Evolutionary conservation across 495 filamentous ascomycete species (phyloP), one percentile per base, ranked within the genome.

Genomic region (Filosporella fistucella): DNA sequence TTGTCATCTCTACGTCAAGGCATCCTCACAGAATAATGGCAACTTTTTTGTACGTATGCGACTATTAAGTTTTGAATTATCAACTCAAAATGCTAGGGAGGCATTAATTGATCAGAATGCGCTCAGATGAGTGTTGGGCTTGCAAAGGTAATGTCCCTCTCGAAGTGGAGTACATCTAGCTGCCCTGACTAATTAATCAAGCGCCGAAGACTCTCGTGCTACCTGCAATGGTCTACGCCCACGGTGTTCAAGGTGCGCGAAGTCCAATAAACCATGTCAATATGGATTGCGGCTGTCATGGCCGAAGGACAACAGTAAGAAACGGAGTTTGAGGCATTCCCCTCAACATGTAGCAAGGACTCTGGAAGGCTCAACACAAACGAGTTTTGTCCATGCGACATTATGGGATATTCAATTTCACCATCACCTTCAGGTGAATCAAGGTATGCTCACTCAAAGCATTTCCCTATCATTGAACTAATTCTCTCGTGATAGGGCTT

Each of bases 211-310:
- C 47, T 51, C 47, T 32, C 44, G 52, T 21, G 37, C 42, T 21
- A 17, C 42, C 25, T 56, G 52, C 41, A 40, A 56, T 48, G 48
- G 41, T 26, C 23, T 40, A 40, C 29, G 24, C 30, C 52, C 52
- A 40, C 24, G 48, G 41, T 56, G 52, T 45, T 56, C 52, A 22
- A 51, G 41, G 24, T 56, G 52, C 48, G 47, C 42, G 25, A 45
- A 34, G 52, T 52, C 47, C 23, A 38, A 52, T 37, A 50, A 37
- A 29, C 8, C 25, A 30, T 56, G 52, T 52, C 47, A 51, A 42
- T 56, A 56, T 51, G 52, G 52, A 2, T 39, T 56, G 42, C 47
- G 52, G 42, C 48, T 56, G 23, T 56, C 52, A 3, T 56, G 52
- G 52, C 52, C 52, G 46, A 50, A 46, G 42, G 17, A 40, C 23